Base-by-base conservation (phyloP, 176 grass and related monocot species). In the Rhipidocladum racemiflorum region DNA sequence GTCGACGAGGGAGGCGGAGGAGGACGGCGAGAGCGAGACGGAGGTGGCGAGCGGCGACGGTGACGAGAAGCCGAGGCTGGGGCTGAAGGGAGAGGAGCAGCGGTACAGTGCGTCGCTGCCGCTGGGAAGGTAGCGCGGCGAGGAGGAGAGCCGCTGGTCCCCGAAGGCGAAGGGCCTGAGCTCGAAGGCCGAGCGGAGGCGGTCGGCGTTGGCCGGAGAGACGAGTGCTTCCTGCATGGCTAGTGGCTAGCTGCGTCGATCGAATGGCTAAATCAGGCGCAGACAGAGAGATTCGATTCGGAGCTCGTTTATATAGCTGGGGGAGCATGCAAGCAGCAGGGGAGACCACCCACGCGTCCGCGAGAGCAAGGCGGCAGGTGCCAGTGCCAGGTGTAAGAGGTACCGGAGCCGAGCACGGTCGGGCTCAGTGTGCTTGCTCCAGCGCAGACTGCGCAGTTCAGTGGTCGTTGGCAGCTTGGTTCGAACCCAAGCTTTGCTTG, bases 1-100 rank as follows among this genome's bases (percentile, higher is more conserved):
- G 27, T 90, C 86, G 32, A 81, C 87, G 44, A 93, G 85, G 59
- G 90, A 84, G 30, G 80, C 91, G 15, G 90, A 79, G 14, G 90
- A 81, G 25, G 96, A 91, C 28, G 90, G 96, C 70, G 91, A 90
- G 72, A 94, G 90, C 35, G 91, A 89, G 72, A 93, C 39, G 65
- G 96, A 95, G 21, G 90, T 85, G 70, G 89, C 61, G 17, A 66
- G 68, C 28, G 84, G 81, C 77, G 80, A 88, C 42, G 87, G 84
- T 40, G 86, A 86, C 29, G 86, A 85, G 63, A 83, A 77, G 21
- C 87, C 85, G 55, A 81, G 72, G 71, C 82, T 91, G 23, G 84
- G 72, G 66, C 88, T 78, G 72, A 91, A 91, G 20, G 92, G 78
- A 4, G 89, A 89, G 6, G 83, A 79, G 82, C 86, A 99, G 48